Conservation (phyloP, 192 early-diverging fungal genomes). For the Hyaloraphidium curvatum region DNA sequence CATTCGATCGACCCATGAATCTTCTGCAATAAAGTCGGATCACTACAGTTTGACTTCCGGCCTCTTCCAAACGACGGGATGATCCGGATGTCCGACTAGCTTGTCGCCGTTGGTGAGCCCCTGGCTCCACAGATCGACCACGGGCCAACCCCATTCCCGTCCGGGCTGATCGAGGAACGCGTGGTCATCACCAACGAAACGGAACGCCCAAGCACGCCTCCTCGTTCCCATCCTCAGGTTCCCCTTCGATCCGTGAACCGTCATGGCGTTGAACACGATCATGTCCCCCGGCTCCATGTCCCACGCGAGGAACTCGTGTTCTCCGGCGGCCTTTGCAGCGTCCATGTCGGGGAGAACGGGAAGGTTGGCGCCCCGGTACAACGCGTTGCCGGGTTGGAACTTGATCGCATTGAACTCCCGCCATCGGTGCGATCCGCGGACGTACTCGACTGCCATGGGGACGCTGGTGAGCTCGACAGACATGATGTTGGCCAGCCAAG, state of each 20-base stretch:
- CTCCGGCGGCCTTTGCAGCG: neutral
- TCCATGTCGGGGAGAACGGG: neutral
- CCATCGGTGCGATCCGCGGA: neutral
- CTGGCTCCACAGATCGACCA: too few species aligned
- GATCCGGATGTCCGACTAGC: too few species aligned
- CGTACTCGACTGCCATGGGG: conserved; percentile 1
- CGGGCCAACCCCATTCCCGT: too few species aligned
- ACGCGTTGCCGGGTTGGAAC: neutral
- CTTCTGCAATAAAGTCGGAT: too few species aligned
- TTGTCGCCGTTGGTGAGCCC: too few species aligned
- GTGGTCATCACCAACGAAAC: neutral
- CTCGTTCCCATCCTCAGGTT: neutral
- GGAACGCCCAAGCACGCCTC: neutral
- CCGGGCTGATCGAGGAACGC: too few species aligned
- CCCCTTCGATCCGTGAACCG: neutral
- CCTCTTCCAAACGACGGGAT: too few species aligned
- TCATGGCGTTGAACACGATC: neutral
- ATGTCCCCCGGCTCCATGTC: neutral
- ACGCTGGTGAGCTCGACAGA: too few species aligned
- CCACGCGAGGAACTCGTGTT: neutral
- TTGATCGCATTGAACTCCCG: neutral
- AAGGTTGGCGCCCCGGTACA: too few species aligned
- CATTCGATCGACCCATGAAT: too few species aligned
- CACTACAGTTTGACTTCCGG: too few species aligned
- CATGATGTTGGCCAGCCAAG: too few species aligned